Conservation (phyloP, 176 grass and related monocot species). For the Metroxylon sagu region DNA sequence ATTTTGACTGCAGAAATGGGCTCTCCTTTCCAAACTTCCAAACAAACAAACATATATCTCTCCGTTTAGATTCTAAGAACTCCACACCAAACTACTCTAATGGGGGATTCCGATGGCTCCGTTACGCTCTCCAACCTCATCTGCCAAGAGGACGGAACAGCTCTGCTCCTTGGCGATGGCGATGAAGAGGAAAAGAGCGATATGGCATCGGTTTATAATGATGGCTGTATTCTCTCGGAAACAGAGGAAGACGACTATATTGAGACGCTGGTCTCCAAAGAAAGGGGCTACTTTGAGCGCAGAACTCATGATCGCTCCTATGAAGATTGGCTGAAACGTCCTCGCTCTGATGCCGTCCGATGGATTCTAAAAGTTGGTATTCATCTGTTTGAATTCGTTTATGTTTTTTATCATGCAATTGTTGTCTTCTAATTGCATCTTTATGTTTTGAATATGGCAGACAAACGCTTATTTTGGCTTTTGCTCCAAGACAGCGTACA, state of each 20-base stretch:
- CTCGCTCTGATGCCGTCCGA: slow-evolving; percentile 41
- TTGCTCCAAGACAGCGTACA: slow-evolving; percentile 61
- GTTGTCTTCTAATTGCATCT: not conserved
- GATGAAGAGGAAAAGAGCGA: slow-evolving; percentile 8
- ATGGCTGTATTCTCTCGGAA: slow-evolving; percentile 19
- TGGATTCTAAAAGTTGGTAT: slow-evolving; percentile 61
- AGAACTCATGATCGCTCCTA: not conserved
- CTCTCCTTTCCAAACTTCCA: too few relatives aligned
- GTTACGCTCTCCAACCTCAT: slow-evolving; percentile 51
- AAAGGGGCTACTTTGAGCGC: slow-evolving; percentile 8
- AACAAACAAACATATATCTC: too few relatives aligned
- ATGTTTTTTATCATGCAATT: not conserved
- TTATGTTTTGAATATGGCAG: slow-evolving; percentile 21
- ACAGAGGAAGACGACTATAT: slow-evolving; percentile 46
- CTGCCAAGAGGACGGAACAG: slow-evolving; percentile 46
- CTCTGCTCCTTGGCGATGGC: slow-evolving; percentile 19
- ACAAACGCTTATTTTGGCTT: slow-evolving; percentile 36
- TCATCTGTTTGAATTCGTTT: not conserved
- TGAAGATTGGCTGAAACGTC: slow-evolving; percentile 37
- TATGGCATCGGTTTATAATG: not conserved
- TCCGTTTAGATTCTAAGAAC: too few relatives aligned
- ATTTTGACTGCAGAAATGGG: too few relatives aligned
- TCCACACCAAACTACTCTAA: not conserved
- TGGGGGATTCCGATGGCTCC: slow-evolving; percentile 25
- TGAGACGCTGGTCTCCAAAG: slow-evolving; percentile 58